Conservation (phyloP, 2,329 filamentous ascomycete genomes). For the Colletotrichum cereale region DNA sequence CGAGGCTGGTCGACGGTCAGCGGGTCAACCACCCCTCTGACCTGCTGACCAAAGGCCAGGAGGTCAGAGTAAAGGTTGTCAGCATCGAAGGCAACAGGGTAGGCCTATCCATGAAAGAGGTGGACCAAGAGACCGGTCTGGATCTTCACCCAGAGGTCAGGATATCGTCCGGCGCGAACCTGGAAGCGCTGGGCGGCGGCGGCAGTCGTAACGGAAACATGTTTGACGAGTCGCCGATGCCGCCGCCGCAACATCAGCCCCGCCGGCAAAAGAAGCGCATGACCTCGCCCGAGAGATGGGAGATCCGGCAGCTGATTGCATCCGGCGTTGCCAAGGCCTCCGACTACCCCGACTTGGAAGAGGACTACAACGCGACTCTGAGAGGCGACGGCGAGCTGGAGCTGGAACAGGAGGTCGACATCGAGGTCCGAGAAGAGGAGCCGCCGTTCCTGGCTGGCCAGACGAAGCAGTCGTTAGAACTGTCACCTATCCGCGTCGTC, state of each 20-base stretch:
- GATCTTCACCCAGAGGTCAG: constrained; percentile 84
- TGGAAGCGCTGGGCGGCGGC: constrained; percentile 80
- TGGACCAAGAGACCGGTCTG: constrained; percentile 88
- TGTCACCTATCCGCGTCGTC: constrained; percentile 95
- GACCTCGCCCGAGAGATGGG: constrained; percentile 97
- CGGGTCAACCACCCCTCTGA: constrained; percentile 94
- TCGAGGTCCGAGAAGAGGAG: constrained; percentile 95
- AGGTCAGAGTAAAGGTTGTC: constrained; percentile 92
- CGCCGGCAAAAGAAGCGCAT: constrained; percentile 85
- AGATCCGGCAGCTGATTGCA: constrained; percentile 95
- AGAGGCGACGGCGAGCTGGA: constrained; percentile 90
- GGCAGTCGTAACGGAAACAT: constrained; percentile 67
- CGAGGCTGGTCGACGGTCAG: constrained; percentile 84
- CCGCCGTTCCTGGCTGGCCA: constrained; percentile 96
- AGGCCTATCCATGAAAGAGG: constrained; percentile 96
- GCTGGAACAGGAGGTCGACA: constrained; percentile 96
- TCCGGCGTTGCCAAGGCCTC: constrained; percentile 93
- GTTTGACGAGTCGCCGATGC: constrained; percentile 68
- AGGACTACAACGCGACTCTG: constrained; percentile 90
- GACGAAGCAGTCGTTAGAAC: constrained; percentile 93
- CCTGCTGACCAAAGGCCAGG: constrained; percentile 81
- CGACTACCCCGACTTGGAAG: constrained; percentile 94
- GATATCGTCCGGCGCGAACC: constrained; percentile 91
- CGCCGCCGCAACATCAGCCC: constrained; percentile 51
- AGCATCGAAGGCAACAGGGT: constrained; percentile 87